phyloP scores from a whole-genome alignment of 2,329 filamentous ascomycete genomes.

The Aspergillus sp. region DNA sequence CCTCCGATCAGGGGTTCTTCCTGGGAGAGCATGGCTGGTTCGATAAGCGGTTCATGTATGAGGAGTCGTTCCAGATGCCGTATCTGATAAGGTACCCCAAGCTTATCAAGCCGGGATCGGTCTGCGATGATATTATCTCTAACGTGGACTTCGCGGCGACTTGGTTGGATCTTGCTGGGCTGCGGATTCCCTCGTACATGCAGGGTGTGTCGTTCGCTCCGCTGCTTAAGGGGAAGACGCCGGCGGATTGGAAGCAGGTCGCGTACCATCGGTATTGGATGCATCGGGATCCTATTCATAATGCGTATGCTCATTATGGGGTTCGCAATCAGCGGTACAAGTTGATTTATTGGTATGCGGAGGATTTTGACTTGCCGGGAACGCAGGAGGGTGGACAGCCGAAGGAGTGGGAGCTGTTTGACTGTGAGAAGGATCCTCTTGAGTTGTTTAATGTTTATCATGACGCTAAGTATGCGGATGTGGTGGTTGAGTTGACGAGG shows the following conservation, averaged over 20 bases:
- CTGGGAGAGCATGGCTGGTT: constrained; percentile 61
- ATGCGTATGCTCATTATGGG: constrained; percentile 57
- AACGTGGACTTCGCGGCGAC: constrained; percentile 59
- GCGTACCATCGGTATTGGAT: constrained; percentile 61
- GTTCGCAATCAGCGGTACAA: constrained; percentile 56
- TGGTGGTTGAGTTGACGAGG: constrained; percentile 45
- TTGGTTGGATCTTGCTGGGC: constrained; percentile 50
- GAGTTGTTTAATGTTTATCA: constrained; percentile 53
- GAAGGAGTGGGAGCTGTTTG: constrained; percentile 59
- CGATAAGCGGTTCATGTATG: constrained; percentile 62
- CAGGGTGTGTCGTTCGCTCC: constrained; percentile 51
- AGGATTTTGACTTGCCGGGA: constrained; percentile 50
- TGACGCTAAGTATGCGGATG: constrained; percentile 40
- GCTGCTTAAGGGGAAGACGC: constrained; percentile 43
- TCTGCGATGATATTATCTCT: constrained; percentile 53
- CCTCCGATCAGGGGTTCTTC: constrained; percentile 59
- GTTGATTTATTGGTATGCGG: constrained; percentile 60
- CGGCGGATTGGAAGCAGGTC: constrained; percentile 52
- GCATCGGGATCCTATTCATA: constrained; percentile 55
- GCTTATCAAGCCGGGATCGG: constrained; percentile 41
- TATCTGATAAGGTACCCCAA: constrained; percentile 53
- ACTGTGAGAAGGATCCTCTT: constrained; percentile 54
- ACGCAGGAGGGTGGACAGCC: constrained; percentile 42
- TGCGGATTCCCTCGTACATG: constrained; percentile 53
- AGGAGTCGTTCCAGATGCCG: constrained; percentile 60